A percentile compares a stretch with the other conserved stretches of the same genome.
Conservation (phyloP, 495 filamentous ascomycete species). For the Massariosphaeria phaeospora region DNA sequence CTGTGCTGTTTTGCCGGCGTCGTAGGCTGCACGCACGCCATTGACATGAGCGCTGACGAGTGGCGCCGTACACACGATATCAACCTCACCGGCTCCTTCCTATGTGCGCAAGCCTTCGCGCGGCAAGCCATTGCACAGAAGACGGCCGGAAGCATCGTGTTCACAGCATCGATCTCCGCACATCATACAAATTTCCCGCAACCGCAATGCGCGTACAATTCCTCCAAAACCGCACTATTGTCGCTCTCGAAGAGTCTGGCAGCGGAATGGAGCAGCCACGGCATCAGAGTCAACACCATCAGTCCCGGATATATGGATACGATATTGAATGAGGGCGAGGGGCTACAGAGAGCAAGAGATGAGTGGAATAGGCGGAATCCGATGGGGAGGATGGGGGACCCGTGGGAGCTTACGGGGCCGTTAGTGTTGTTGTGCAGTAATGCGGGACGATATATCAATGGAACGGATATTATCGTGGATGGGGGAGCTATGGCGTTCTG, state of each 20-base stretch:
- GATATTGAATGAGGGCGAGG: conserved; percentile 64
- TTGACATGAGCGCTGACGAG: conserved; percentile 51
- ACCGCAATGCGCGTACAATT: conserved; percentile 66
- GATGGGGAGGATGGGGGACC: conserved; percentile 63
- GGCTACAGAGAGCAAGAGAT: conserved; percentile 49
- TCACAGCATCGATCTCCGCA: conserved; percentile 64
- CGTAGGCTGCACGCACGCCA: conserved; percentile 53
- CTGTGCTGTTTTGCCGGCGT: conserved; percentile 66
- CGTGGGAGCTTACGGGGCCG: conserved; percentile 61
- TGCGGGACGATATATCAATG: conserved; percentile 66
- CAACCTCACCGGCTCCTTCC: conserved; percentile 63
- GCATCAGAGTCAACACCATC: conserved; percentile 66
- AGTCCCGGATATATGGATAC: conserved; percentile 79
- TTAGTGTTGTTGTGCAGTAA: conserved; percentile 59
- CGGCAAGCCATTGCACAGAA: conserved; percentile 41
- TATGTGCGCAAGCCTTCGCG: conserved; percentile 63
- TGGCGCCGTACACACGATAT: conserved; percentile 61
- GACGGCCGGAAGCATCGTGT: conserved; percentile 61
- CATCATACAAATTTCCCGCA: conserved; percentile 65
- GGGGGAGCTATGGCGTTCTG: conserved; percentile 38
- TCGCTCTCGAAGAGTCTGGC: conserved; percentile 57
- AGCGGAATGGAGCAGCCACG: conserved; percentile 59
- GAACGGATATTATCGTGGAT: conserved; percentile 57
- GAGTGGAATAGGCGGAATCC: conserved; percentile 61
- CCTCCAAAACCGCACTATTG: conserved; percentile 60